Evolutionary conservation across 306 rosid species (phyloP), one percentile per base, ranked within the genome.

Genomic region (Fragaria ananassa): DNA sequence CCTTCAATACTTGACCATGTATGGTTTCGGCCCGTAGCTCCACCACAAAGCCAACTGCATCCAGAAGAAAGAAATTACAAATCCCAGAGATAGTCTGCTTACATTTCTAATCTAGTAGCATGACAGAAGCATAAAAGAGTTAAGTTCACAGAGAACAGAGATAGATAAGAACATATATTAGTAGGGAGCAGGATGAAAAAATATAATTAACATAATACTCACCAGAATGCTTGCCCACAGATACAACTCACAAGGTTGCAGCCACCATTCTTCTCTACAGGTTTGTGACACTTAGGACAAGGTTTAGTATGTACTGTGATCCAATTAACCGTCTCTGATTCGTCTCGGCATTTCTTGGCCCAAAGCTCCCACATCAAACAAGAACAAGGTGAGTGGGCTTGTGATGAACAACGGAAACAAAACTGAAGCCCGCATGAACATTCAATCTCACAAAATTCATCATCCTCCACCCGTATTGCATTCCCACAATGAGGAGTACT

Each of bases 271-370:
- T 96, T 96, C 89, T 96, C 98, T 70, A 96, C 99, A 1, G 93
- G 88, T 86, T 96, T 96, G 85, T 86, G 96, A 81, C 99, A 96
- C 86, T 92, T 91, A 4, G 99, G 99, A 58, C 99, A 96, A 66
- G 96, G 86, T 80, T 96, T 96, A 31, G 99, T 96, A 79, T 96
- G 90, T 63, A 90, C 99, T 9, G 99, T 92, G 68, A 96, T 92
- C 99, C 99, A 96, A 79, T 96, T 96, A 77, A 96, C 97, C 23
- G 93, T 92, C 86, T 92, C 99, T n/a, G 99, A 96, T 85, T 96
- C 99, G 73, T 96, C 99, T 44, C 84, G 85, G 79, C 98, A 92
- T 83, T 96, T 96, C 86, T 89, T 91, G 50, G 86, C 78, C 99
- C 99, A 96, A 75, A 91, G 93, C 82, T 92, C 93, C 97, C 97